Conservation (phyloP, 345 rosid genomes). For the Xanthoceras sorbifolium region DNA sequence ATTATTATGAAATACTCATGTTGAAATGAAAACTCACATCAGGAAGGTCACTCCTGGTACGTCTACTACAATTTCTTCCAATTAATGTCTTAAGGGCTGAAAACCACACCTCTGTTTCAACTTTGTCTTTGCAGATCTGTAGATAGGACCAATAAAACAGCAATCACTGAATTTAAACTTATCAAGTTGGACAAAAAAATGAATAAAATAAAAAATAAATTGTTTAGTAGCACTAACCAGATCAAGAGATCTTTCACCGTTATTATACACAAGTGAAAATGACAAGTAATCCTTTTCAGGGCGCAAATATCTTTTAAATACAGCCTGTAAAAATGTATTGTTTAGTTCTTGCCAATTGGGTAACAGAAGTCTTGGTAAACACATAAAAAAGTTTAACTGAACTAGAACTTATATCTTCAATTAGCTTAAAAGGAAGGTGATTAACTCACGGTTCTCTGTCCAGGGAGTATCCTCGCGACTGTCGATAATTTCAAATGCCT, state of each 20-base stretch:
- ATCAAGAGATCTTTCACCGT: slow-evolving; percentile 92
- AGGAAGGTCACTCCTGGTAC: slow-evolving; percentile 60
- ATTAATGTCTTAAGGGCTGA: slow-evolving; percentile 73
- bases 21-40: slow-evolving; percentile 55
- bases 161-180: slow-evolving; percentile 20
- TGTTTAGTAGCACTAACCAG: slow-evolving; percentile 59
- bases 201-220: neutral
- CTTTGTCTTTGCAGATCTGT: slow-evolving; percentile 97
- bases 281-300: slow-evolving; percentile 95
- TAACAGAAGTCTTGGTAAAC: neutral
- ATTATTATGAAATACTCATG: neutral
- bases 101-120: slow-evolving; percentile 92
- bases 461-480: slow-evolving; percentile 70
- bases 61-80: slow-evolving; percentile 51
- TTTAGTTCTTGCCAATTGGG: neutral
- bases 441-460: slow-evolving; percentile 92
- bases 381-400: slow-evolving; percentile 17
- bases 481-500: slow-evolving; percentile 62
- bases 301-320: slow-evolving; percentile 85
- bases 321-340: slow-evolving; percentile 51
- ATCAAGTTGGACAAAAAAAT: neutral
- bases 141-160: slow-evolving; percentile 19
- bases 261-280: slow-evolving; percentile 86
- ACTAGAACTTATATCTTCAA: slow-evolving; percentile 4
- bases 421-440: slow-evolving; percentile 10